phyloP scores from a whole-genome alignment of 352 stramenopile genomes.

The Pythium brachiatum region DNA sequence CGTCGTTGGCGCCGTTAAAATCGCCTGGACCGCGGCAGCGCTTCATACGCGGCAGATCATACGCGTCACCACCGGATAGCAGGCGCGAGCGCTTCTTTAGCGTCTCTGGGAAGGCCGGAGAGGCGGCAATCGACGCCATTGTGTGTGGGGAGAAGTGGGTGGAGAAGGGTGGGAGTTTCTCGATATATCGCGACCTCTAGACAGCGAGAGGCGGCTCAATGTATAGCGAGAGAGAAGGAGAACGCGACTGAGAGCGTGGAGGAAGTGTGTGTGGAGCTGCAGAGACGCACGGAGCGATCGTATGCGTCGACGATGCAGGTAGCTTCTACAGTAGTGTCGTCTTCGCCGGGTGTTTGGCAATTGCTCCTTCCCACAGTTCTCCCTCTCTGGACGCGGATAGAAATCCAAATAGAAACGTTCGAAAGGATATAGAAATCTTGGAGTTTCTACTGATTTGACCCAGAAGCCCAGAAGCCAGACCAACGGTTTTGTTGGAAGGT shows the following conservation, averaged over 20 bases:
- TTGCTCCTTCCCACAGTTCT: neutral
- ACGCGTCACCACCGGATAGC: conserved; percentile 36
- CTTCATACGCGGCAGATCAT: conserved; percentile 61
- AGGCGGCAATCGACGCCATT: conserved; percentile 78
- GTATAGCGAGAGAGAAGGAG: conserved; percentile 1
- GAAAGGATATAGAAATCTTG: conserved; percentile 21
- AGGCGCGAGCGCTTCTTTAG: conserved; percentile 80
- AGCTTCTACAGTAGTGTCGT: conserved; percentile 12
- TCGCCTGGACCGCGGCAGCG: conserved; percentile 33
- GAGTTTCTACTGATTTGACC: conserved; percentile 1
- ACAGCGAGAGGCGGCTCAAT: conserved; percentile 4
- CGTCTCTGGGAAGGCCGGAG: conserved; percentile 58
- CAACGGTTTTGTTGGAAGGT: no score
- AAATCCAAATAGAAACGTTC: conserved; percentile 22
- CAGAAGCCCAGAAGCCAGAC: conserved; percentile 26
- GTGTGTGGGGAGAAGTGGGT: neutral
- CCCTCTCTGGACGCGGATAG: conserved; percentile 14
- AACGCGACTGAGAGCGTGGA: neutral
- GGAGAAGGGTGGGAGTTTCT: neutral
- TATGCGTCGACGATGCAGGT: conserved; percentile 18
- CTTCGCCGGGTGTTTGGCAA: conserved; percentile 6
- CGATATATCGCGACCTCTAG: neutral
- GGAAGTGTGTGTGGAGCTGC: neutral
- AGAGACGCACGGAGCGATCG: conserved; percentile 5
- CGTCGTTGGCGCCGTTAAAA: conserved; percentile 24